phyloP scores from a whole-genome alignment of 495 filamentous ascomycete genomes.

The Podospora australis region DNA sequence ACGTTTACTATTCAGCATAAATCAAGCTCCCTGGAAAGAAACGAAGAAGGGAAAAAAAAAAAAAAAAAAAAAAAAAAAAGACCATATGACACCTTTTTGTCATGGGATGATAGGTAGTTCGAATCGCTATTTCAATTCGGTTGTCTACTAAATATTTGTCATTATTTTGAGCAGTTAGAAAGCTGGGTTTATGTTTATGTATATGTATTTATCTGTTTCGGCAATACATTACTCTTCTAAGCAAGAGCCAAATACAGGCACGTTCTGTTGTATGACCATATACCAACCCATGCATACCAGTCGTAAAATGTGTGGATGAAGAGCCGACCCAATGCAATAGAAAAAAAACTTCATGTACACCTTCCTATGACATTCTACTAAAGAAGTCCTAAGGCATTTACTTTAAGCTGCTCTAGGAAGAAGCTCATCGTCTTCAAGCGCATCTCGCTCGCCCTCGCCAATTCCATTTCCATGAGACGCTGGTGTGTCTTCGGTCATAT shows the following conservation, averaged over 20 bases:
- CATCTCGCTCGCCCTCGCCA: constrained; percentile 7
- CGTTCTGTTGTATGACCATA: no score
- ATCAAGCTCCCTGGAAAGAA: no score
- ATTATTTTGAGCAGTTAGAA: no score
- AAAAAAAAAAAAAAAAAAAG: neutral
- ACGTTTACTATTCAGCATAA: no score
- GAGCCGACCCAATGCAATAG: neutral
- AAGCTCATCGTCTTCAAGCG: constrained; percentile 24
- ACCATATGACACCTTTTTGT: neutral
- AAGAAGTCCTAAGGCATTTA: no score
- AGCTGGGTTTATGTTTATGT: neutral
- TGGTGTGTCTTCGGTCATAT: constrained; percentile 17
- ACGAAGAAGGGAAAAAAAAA: neutral
- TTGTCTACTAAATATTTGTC: no score
- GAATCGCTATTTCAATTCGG: neutral
- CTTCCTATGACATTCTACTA: neutral
- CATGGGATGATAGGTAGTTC: neutral
- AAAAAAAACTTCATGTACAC: neutral
- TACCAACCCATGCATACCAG: neutral
- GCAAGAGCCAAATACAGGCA: no score
- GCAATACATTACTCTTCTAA: neutral
- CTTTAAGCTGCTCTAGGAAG: constrained; percentile 9
- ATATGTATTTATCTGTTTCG: neutral
- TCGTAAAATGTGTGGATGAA: no score
- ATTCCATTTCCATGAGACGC: neutral